A percentile compares a stretch with the other conserved stretches of the same genome.
Conservation (phyloP, 2,329 filamentous ascomycete genomes). For the Monosporascus ibericus region DNA sequence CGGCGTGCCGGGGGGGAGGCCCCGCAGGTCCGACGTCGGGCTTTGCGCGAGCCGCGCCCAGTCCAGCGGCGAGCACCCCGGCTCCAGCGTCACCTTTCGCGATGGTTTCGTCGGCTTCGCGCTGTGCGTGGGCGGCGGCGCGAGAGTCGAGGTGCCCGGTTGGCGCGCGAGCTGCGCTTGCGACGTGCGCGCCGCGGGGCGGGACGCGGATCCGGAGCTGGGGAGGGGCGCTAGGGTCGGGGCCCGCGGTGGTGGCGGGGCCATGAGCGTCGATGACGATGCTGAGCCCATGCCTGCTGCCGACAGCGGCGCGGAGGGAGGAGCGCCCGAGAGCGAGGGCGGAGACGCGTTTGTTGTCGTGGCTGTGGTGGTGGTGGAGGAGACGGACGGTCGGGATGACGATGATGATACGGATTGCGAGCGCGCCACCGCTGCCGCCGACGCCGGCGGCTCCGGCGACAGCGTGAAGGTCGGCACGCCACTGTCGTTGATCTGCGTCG, state of each 20-base stretch:
- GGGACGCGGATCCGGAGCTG: constrained; percentile 18
- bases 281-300: not conserved
- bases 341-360: not conserved
- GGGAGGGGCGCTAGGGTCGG: constrained; percentile 16
- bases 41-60: constrained; percentile 74
- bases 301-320: not conserved
- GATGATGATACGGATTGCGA: not conserved
- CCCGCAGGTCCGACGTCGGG: constrained; percentile 62
- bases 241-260: constrained; percentile 1
- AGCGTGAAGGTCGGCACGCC: constrained; percentile 42
- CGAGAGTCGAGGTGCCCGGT: constrained; percentile 35
- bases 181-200: constrained; percentile 33
- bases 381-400: not conserved
- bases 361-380: not conserved
- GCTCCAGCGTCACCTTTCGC: constrained; percentile 73
- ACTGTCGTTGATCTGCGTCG: constrained; percentile 17
- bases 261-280: constrained; percentile 2
- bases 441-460: constrained; percentile 24
- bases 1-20: constrained; percentile 43
- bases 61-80: constrained; percentile 90
- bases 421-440: constrained; percentile 19
- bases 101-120: constrained; percentile 49
- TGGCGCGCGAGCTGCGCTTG: constrained; percentile 24
- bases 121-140: constrained; percentile 49
- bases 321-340: constrained; percentile 9